Evolutionary conservation across 441 rosid species (phyloP).

Genomic region (Syzygium syzygioides): DNA sequence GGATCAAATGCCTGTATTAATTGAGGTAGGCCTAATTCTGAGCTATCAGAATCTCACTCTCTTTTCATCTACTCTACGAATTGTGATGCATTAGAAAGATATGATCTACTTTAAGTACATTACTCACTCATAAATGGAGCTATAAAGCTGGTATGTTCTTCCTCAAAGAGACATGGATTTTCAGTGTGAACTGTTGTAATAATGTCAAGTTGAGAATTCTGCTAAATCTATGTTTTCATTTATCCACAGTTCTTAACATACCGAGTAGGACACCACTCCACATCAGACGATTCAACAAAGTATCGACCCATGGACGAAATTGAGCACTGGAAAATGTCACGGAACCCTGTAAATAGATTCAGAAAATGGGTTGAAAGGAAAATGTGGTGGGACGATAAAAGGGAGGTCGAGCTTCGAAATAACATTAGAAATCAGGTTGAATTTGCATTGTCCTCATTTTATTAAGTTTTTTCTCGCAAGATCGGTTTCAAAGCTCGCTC

Average conservation of each 20-base stretch:
- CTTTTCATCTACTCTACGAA: neutral
- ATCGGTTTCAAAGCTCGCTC: neutral
- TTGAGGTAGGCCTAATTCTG: constrained; percentile 42
- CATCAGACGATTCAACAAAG: constrained; percentile 80
- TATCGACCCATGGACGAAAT: constrained; percentile 52
- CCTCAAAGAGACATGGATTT: neutral
- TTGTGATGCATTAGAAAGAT: neutral
- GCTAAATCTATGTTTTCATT: neutral
- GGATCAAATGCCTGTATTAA: constrained; percentile 54
- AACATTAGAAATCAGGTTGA: constrained; percentile 45
- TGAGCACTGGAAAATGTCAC: constrained; percentile 52
- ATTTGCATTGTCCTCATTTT: neutral
- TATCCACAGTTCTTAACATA: constrained; percentile 49
- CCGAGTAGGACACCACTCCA: constrained; percentile 75
- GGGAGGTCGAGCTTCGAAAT: constrained; percentile 46
- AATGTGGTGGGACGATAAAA: constrained; percentile 67
- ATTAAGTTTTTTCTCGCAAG: neutral
- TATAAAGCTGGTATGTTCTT: neutral
- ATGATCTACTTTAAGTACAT: neutral
- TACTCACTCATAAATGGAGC: neutral
- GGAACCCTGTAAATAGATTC: constrained; percentile 59
- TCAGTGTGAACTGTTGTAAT: neutral
- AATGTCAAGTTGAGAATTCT: neutral
- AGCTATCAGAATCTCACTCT: neutral
- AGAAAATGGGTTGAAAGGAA: constrained; percentile 55